Conservation (phyloP, 2,329 filamentous ascomycete species). For the Aspergillus hiratsukae region DNA sequence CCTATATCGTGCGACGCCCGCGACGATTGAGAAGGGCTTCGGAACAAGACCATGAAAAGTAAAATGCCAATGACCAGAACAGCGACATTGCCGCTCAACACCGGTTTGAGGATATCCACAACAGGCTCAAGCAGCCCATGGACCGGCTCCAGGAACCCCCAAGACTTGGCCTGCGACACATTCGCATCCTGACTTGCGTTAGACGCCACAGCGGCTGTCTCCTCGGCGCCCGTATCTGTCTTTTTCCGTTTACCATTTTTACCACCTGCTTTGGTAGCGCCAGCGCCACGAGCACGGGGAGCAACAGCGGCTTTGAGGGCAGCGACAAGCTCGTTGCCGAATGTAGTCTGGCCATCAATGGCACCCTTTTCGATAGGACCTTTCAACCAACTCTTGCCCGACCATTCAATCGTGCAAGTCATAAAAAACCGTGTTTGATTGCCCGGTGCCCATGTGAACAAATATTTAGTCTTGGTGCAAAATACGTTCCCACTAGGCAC, state of each 20-base stretch:
- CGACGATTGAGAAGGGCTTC: conserved; percentile 36
- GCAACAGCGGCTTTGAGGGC: conserved; percentile 69
- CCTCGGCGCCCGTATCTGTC: conserved; percentile 39
- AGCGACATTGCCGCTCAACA: conserved; percentile 72
- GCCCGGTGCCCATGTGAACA: conserved; percentile 83
- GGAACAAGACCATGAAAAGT: conserved; percentile 70
- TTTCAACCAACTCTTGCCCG: conserved; percentile 96
- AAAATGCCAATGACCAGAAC: conserved; percentile 70
- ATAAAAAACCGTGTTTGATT: conserved; percentile 81
- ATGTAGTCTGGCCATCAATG: conserved; percentile 79
- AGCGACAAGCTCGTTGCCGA: conserved; percentile 74
- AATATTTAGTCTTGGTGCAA: conserved; percentile 87
- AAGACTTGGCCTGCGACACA: conserved; percentile 49
- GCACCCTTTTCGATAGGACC: conserved; percentile 94
- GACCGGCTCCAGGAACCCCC: conserved; percentile 79
- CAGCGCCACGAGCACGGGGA: conserved; percentile 55
- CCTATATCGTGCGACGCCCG: conserved; percentile 34
- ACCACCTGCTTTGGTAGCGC: conserved; percentile 41
- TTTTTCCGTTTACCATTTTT: conserved; percentile 62
- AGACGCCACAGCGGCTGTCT: conserved; percentile 43
- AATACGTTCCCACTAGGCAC: conserved; percentile 94
- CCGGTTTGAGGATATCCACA: conserved; percentile 62
- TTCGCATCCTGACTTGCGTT: conserved; percentile 38
- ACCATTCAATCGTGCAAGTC: conserved; percentile 92
- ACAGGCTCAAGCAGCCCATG: conserved; percentile 66